Evolutionary conservation across 2,329 filamentous ascomycete species (phyloP), one percentile per base, ranked within the genome.

Genomic region (Geosmithia putterillii): DNA sequence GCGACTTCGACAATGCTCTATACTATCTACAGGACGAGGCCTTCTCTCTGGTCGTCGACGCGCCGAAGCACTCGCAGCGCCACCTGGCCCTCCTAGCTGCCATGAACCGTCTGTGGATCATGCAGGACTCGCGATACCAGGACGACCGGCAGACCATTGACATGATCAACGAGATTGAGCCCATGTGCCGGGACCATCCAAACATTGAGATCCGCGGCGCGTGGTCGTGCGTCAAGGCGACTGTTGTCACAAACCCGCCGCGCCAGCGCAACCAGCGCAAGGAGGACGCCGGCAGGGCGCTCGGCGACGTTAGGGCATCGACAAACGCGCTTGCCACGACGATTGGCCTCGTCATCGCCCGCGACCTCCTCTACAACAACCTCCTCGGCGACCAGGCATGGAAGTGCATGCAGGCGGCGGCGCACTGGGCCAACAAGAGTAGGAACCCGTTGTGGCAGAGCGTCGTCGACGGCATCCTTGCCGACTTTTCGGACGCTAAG

Each of bases 281-380:
- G 61, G 75, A 81, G 36, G 79, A 83, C 54, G 81, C 95, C 43
- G 79, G 86, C 47, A 70, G 73, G 35, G 83, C 87, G 2, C 72
- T 95, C 37, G 72, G 74, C 35, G 76, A 79, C 3, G 81, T 85
- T 12, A 81, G 82, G 49, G 67, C 69, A 7, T 79, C 83, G 8
- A 70, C 71, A 44, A 95, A 95, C 57, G 77, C 77, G 23, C 84
- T 94, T 50, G 82, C 89, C 43, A 73, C 88, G n/a, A 81, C 81
- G 40, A 83, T 95, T 49, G 81, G 83, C 6, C 75, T 95, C 46
- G 88, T 81, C 51, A 81, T 92, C 50, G 94, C 95, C 83, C 83
- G 84, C 42, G 79, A 75, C 54, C 76, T 80, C 42, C 83, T 95
- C 54, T 95, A 89, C 60, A 81, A 82, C 39, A 83, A 83, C 46